A percentile compares a stretch with the other conserved stretches of the same genome.
Conservation (phyloP, 2,329 filamentous ascomycete genomes). For the Colletotrichum lentis region DNA sequence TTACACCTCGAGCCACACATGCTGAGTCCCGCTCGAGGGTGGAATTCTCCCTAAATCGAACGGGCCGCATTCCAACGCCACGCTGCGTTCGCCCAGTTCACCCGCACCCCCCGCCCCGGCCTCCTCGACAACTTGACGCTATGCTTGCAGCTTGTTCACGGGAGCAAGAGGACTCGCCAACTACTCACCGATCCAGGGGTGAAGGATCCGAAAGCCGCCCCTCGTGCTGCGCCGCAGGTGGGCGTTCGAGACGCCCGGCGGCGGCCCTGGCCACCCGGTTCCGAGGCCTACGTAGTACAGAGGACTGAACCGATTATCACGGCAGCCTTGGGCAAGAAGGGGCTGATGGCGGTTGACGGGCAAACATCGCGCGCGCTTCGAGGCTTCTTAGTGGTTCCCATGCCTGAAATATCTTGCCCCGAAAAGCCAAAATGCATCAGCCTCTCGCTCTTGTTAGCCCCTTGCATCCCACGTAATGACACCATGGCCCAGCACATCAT, state of each 20-base stretch:
- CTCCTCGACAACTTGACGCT: neutral
- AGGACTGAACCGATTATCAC: neutral
- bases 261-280: neutral
- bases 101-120: neutral
- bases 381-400: neutral
- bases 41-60: slow-evolving; percentile 1
- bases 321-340: neutral
- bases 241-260: neutral
- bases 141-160: too few species aligned
- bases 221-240: slow-evolving; percentile 9
- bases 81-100: neutral
- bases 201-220: slow-evolving; percentile 8
- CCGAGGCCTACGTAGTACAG: neutral
- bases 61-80: slow-evolving; percentile 34
- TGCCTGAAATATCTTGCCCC: neutral
- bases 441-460: neutral
- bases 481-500: neutral
- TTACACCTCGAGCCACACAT: slow-evolving; percentile 11
- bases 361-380: slow-evolving; percentile 4
- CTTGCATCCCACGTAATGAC: neutral
- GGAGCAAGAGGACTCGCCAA: too few species aligned
- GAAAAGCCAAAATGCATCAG: neutral
- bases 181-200: neutral
- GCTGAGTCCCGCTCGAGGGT: neutral
- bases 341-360: too few species aligned